phyloP scores from a whole-genome alignment of 2,329 filamentous ascomycete genomes.

The Clarireedia homoeocarpa region DNA sequence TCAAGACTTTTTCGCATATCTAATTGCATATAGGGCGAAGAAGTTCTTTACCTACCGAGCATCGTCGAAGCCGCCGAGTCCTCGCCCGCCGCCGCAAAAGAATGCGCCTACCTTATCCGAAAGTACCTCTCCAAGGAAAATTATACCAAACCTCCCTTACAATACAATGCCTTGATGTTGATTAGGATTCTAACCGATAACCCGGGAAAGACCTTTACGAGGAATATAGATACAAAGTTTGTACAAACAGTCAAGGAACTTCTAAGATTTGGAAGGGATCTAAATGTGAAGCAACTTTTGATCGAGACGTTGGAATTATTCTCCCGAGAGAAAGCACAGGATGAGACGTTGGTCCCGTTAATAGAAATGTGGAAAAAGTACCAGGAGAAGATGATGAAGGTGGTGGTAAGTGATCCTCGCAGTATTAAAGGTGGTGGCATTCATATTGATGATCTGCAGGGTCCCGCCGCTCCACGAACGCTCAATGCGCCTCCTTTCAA shows the following conservation, averaged over 20 bases:
- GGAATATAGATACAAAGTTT: conserved; percentile 81
- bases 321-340: conserved; percentile 55
- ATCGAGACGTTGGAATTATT: conserved; percentile 80
- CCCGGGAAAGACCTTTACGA: conserved; percentile 83
- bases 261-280: conserved; percentile 62
- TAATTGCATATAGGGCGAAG: conserved; percentile 55
- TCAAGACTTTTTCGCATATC: background rate
- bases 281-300: conserved; percentile 74
- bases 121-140: conserved; percentile 74
- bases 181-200: conserved; percentile 88
- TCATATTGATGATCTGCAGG: conserved; percentile 2
- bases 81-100: conserved; percentile 74
- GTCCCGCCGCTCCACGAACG: conserved; percentile 30
- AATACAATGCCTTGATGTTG: conserved; percentile 97
- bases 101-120: conserved; percentile 72
- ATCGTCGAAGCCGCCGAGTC: conserved; percentile 96
- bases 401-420: conserved; percentile 31
- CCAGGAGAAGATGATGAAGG: conserved; percentile 53
- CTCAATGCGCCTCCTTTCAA: conserved; percentile 38
- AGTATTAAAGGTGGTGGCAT: background rate
- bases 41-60: conserved; percentile 83
- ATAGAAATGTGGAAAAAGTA: conserved; percentile 86
- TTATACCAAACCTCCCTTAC: conserved; percentile 56
- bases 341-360: conserved; percentile 64
- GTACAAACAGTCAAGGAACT: conserved; percentile 67